Conservation (phyloP, 768 basidiomycete species). For the Leccinum boreale region DNA sequence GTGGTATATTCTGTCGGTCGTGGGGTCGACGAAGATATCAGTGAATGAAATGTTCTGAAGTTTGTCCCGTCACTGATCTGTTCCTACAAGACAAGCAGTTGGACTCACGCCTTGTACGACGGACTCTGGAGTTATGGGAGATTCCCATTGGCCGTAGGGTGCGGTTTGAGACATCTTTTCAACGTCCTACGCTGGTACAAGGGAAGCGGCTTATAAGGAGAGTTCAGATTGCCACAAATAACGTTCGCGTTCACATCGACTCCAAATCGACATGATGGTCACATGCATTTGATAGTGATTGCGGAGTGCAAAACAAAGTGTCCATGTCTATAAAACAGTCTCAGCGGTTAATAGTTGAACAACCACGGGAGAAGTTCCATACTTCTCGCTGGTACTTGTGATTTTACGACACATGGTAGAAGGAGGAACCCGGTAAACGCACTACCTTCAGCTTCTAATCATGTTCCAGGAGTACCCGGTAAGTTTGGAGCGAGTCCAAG, state of each 20-base stretch:
- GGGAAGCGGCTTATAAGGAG: background rate
- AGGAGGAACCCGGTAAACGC: background rate
- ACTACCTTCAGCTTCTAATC: too few species aligned
- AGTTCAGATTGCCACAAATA: background rate
- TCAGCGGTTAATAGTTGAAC: too few species aligned
- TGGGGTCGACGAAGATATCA: slow-evolving; percentile 54
- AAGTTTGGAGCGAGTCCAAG: background rate
- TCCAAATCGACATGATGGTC: background rate
- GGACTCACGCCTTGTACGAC: slow-evolving; percentile 44
- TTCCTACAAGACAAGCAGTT: slow-evolving; percentile 1
- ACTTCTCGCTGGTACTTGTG: too few species aligned
- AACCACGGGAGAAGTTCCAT: too few species aligned
- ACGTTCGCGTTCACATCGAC: background rate
- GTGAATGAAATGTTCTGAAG: slow-evolving; percentile 29
- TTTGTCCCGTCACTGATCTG: background rate
- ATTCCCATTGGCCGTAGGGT: slow-evolving; percentile 63
- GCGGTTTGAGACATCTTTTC: slow-evolving; percentile 30
- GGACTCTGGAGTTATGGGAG: slow-evolving; percentile 51
- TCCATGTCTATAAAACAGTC: background rate
- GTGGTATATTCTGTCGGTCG: slow-evolving; percentile 46
- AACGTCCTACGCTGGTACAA: background rate
- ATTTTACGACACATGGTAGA: too few species aligned
- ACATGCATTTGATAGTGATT: background rate
- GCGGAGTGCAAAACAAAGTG: background rate
- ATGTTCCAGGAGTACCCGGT: too few species aligned